Evolutionary conservation across 345 rosid species (phyloP).

Genomic region (Eucalyptus regnans): DNA sequence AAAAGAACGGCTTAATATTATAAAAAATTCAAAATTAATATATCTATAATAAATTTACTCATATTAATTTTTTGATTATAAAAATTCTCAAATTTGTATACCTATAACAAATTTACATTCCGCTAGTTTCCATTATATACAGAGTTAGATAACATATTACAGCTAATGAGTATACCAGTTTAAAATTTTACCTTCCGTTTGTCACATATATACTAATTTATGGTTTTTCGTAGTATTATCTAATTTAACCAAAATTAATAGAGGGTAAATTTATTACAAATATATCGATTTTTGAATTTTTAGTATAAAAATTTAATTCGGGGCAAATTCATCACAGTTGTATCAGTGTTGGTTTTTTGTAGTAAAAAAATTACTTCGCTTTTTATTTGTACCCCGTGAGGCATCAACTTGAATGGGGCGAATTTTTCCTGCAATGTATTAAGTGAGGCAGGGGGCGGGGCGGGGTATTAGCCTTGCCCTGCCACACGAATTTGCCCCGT

Average conservation of each 20-base stretch:
- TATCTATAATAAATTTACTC: accelerated
- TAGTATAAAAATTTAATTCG: accelerated
- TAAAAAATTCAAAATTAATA: no score
- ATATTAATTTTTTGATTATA: no score
- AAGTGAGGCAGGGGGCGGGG: not conserved
- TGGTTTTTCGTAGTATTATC: accelerated
- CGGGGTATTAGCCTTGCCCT: not conserved
- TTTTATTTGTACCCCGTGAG: not conserved
- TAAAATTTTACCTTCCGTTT: no score
- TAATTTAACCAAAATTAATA: no score
- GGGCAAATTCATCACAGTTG: accelerated
- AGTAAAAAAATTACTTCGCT: no score
- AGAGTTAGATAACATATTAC: no score
- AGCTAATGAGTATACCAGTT: no score
- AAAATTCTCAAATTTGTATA: accelerated
- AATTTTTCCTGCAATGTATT: not conserved
- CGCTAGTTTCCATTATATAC: accelerated
- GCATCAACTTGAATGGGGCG: not conserved
- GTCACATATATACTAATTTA: no score
- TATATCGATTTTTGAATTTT: accelerated
- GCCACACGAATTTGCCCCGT: not conserved
- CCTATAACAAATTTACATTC: accelerated
- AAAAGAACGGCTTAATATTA: no score
- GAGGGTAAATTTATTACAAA: no score
- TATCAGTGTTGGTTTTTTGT: accelerated